Base-by-base conservation (phyloP, 208 protist genomes). In the Angomonas deanei region DNA sequence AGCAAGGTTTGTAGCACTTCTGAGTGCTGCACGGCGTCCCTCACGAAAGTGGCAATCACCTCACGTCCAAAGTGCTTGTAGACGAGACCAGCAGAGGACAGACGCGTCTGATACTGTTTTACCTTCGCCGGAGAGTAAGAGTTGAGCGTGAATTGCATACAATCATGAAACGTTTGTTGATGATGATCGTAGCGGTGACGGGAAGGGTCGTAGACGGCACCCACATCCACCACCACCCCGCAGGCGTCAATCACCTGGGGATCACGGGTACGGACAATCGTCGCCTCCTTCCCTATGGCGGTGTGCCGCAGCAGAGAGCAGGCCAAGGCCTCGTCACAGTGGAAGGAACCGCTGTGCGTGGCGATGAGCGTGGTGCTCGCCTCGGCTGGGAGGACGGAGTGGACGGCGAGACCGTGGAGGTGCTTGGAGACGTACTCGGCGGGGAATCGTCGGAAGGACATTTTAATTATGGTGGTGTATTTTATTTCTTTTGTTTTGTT, bases 251-350 rank as follows among this genome's bases (percentile, higher is more conserved):
- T 76, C 64, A 84, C 34, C 28, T 57, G 70, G 2, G 67, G 63
- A 68, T 98, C 91, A 48, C 97, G 76, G 23, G 93, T 92, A 72
- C 97, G 86, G 13, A 97, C 47, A 65, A 97, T 65, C 66, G 60
- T 49, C 19, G 84, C 74, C 34, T 66, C 13, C 32, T 38, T 42
- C 65, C 81, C 98, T 58, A 83, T 46, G 8, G 67, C 34, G 11
- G 81, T 80, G 61, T 89, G 79, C 13, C 84, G 80, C 15, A 98
- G 85, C 38, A 98, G 57, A 3, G 78, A 92, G 65, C 85, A 96
- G 13, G 93, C 93, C n/a, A 98, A 64, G 5, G 95, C 92, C 81
- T 98, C 97, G 77, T 98, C 97, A 63, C 87, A 94, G 76, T 98
- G 97, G 68, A 98, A 98, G 34, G 67, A 79, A 64, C 94, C 92